Evolutionary conservation across 352 stramenopile genomes (phyloP), one percentile per base, ranked within the genome.

Genomic region (Pythium biforme): DNA sequence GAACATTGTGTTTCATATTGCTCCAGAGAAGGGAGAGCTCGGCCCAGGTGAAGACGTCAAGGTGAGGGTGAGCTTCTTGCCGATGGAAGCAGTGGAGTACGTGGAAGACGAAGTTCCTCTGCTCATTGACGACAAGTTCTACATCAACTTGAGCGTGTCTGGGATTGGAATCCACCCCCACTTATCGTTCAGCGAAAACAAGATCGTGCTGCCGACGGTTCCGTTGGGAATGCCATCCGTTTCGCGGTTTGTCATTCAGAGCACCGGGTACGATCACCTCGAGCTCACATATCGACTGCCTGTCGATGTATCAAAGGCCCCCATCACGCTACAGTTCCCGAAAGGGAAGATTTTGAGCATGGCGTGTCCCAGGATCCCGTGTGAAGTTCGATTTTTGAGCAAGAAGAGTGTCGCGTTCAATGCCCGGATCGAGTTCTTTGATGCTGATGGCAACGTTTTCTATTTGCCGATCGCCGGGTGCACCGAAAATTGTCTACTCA

Each of bases 401-500:
- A 74, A 75, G 23, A 87, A 86, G 25, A 94, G 92, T 29, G 88
- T 98, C 23, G 91, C 89, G 3, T 98, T 98, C 55, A 96, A 89
- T 46, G 84, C 88, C 0, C 74, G 89, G 25, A 79, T 98, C 31
- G 91, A 98, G 60, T 97, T 98, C 58, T 96, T 97, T 29, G 94
- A 98, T 59, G 50, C 73, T 0, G 91, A 98, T 22, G 90, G 92
- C 22, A 94, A 93, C 29, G 75, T 71, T 0, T 98, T 98, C 47
- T 64, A 75, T 25, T 62, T 98, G 1, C 76, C 86, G 1, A 73
- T 98, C 23, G 77, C 75, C 20, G 95, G 95, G 2, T 96, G 83
- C 34, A 81, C 89, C 0, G 95, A 98, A 53, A 97, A 97, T 64
- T 98, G 89, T 58, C 22, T 98, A 19, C 75, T 98, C 15, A 97